Base-by-base conservation (phyloP, 805 yeast genomes). In the Pichia nanzhaoensis region DNA sequence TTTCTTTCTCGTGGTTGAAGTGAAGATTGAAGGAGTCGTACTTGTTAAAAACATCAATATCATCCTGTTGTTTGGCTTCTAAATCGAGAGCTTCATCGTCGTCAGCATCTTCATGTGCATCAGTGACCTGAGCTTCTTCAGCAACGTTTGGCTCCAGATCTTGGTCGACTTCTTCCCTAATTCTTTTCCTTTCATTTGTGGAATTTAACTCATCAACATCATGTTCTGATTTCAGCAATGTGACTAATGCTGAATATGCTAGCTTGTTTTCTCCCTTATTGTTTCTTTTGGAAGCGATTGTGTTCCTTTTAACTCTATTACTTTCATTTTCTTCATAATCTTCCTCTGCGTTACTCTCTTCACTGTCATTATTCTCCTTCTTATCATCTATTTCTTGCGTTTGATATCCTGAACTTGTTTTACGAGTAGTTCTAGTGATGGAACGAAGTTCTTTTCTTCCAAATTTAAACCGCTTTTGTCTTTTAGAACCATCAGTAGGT, bases 1-100 rank as follows among this genome's bases (percentile, higher is more conserved):
- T 57, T 10, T 63, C 60, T 2, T 72, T 74, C 4, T 73, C 61
- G 18, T 68, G 64, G 39, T 80, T 82, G 62, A 84, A 90, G 60
- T 90, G 98, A 12, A 65, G 57, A 49, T 84, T 85, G 54, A 85
- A 89, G 0, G 95, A 86, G 64, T 91, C 96, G 39, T 40, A 52
- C 38, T 48, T 48, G 42, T 56, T 54, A 4, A 46, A 38, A 17
- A 46, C 46, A 34, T 63, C 59, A 10, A 52, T 43, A 39, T 66
- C 69, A 5, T 63, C 69, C 16, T 66, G 71, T 39, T 63, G 61
- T 20, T 66, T 72, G 12, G 65, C 71, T 6, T 57, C 71, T 49
- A 59, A 20, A 68, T 73, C 52, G 64, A 21, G 46, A 10, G 41
- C 50, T 12, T 44, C 50, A 3, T 48, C 45, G 5, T 45, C 52